phyloP scores from a whole-genome alignment of 257 asterid species.

The Solanum sitiens region DNA sequence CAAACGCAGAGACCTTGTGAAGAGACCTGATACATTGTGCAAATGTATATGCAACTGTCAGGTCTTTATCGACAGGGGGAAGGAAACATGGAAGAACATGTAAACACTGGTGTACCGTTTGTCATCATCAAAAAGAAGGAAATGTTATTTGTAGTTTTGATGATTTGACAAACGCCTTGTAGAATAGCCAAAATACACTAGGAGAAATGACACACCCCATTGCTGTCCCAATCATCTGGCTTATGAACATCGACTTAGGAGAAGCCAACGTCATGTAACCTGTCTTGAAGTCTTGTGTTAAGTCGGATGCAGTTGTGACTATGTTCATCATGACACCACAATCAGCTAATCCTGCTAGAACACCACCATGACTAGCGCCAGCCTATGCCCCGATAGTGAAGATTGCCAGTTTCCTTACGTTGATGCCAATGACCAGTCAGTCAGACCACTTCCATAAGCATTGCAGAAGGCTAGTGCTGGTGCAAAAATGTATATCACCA shows the following conservation, averaged over 20 bases:
- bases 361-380: constrained; percentile 41
- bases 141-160: no score
- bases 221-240: constrained; percentile 67
- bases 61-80: no score
- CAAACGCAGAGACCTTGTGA: no score
- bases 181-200: constrained; percentile 57
- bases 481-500: constrained; percentile 41
- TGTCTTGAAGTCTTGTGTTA: constrained; percentile 61
- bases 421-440: constrained; percentile 62
- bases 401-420: constrained; percentile 57
- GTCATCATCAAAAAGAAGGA: no score
- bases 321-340: constrained; percentile 67
- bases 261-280: constrained; percentile 62
- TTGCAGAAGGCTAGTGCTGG: constrained; percentile 59
- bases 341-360: constrained; percentile 54
- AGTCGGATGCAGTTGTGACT: constrained; percentile 52
- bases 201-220: constrained; percentile 58
- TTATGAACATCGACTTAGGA: constrained; percentile 60
- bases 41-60: no score
- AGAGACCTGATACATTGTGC: no score
- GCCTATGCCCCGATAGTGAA: constrained; percentile 62
- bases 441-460: constrained; percentile 54
- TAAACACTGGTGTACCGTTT: no score
- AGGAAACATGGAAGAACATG: no score
- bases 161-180: constrained; percentile 47